A percentile compares a stretch with the other conserved stretches of the same genome.
Evolutionary conservation across 176 grass and related monocot genomes (phyloP).

Genomic region (Pharus latifolius): DNA sequence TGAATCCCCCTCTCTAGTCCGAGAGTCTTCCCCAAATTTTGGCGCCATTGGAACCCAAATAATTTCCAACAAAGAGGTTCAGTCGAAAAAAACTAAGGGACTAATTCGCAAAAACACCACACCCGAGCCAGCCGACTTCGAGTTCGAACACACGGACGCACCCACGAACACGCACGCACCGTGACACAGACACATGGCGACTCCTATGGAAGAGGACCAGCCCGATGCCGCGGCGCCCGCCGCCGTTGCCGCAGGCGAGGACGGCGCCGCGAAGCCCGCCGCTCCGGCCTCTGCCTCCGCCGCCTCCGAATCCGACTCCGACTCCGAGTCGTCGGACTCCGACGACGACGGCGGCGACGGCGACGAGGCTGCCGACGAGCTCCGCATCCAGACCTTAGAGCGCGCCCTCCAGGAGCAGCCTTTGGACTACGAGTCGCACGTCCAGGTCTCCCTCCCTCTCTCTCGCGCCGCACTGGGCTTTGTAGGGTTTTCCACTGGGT

Average conservation of each 20-base stretch:
- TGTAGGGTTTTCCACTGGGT: conserved; percentile 14
- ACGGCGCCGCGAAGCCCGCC: conserved; percentile 21
- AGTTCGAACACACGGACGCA: too few relatives aligned
- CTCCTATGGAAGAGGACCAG: conserved; percentile 34
- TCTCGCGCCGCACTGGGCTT: neutral
- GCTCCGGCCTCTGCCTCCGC: neutral
- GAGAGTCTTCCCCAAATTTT: too few relatives aligned
- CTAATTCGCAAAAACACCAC: too few relatives aligned
- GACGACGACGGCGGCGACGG: conserved; percentile 34
- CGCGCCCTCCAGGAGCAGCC: conserved; percentile 50
- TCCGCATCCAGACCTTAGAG: conserved; percentile 69
- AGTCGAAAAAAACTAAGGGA: too few relatives aligned
- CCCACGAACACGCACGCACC: too few relatives aligned
- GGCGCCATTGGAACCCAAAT: too few relatives aligned
- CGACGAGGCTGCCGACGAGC: conserved; percentile 40
- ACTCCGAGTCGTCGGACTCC: conserved; percentile 2
- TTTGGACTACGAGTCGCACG: conserved; percentile 58
- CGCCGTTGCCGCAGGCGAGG: neutral
- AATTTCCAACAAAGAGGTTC: too few relatives aligned
- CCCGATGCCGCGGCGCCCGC: conserved; percentile 1
- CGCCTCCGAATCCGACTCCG: neutral
- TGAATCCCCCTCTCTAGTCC: too few relatives aligned
- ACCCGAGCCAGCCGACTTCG: too few relatives aligned
- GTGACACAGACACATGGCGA: conserved; percentile 17
- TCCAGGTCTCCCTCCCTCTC: conserved; percentile 39